Conservation (phyloP, 2,329 filamentous ascomycete genomes). For the Trichoderma breve region DNA sequence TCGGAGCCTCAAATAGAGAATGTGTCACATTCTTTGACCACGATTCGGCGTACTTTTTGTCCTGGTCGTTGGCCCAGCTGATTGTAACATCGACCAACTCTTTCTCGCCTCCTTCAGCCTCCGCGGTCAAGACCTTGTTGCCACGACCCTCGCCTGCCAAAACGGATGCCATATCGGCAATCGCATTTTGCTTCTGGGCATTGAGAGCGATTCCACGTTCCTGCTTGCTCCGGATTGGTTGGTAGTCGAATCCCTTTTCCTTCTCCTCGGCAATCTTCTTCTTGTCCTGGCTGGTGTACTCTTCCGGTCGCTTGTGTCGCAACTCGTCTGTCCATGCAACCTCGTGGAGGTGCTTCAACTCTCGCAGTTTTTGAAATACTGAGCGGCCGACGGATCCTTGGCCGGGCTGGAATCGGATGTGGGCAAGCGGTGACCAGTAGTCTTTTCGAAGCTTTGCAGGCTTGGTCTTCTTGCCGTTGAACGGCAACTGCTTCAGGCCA, state of each 20-base stretch:
- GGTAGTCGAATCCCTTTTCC: constrained; percentile 34
- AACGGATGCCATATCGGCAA: constrained; percentile 63
- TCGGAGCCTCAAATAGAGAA: constrained; percentile 36
- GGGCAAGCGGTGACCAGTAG: constrained; percentile 62
- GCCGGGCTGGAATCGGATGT: constrained; percentile 56
- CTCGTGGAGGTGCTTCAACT: constrained; percentile 62
- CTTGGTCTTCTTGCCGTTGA: constrained; percentile 66
- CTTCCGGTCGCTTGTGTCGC: constrained; percentile 38
- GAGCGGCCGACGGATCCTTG: constrained; percentile 54
- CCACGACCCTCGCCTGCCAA: constrained; percentile 52
- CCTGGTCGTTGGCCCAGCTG: constrained; percentile 51
- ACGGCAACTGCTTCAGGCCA: constrained; percentile 58
- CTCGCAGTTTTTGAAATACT: constrained; percentile 62
- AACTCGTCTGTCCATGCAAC: constrained; percentile 56
- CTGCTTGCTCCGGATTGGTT: constrained; percentile 35
- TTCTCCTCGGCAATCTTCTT: constrained; percentile 33
- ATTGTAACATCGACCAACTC: constrained; percentile 44
- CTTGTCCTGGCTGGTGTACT: constrained; percentile 36
- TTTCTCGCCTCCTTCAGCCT: constrained; percentile 24
- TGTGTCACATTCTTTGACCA: constrained; percentile 58
- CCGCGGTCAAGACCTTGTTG: constrained; percentile 42
- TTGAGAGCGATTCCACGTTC: constrained; percentile 54
- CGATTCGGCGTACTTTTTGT: constrained; percentile 45
- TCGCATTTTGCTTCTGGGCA: constrained; percentile 59
- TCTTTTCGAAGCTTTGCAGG: constrained; percentile 64